These are phyloP conservation scores for Eleusine coracana DNA, from an alignment of 176 grass and related monocot genomes.

Conservation along the genomic window DNA sequence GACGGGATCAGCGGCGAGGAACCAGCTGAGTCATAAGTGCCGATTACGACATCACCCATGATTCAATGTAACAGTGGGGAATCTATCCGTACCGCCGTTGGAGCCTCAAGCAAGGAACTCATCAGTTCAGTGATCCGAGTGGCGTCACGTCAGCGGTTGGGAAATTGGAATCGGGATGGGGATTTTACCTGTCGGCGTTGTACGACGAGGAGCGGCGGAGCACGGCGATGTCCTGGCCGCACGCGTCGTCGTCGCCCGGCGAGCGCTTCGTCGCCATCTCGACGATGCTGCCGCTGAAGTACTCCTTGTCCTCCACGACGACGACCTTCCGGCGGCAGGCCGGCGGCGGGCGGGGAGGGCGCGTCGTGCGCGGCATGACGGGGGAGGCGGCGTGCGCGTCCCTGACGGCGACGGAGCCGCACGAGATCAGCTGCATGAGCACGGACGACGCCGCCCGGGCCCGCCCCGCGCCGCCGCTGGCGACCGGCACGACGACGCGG, in stretches of 20 bases:
- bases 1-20: background rate
- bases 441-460: slow-evolving; percentile 57
- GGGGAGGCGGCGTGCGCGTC: slow-evolving; percentile 37
- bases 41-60: slow-evolving; percentile 15
- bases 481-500: slow-evolving; percentile 25
- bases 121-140: background rate
- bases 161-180: no score
- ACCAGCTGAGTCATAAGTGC: slow-evolving; percentile 26
- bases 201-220: slow-evolving; percentile 76
- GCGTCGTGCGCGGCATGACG: slow-evolving; percentile 41
- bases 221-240: slow-evolving; percentile 28
- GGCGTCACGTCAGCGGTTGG: background rate
- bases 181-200: slow-evolving; percentile 72
- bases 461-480: slow-evolving; percentile 30
- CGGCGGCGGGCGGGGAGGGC: slow-evolving; percentile 35
- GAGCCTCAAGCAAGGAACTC: background rate
- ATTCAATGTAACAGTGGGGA: slow-evolving; percentile 38
- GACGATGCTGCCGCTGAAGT: slow-evolving; percentile 77
- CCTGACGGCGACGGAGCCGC: slow-evolving; percentile 69
- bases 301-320: slow-evolving; percentile 61
- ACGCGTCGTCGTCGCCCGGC: slow-evolving; percentile 25
- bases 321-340: slow-evolving; percentile 34
- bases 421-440: slow-evolving; percentile 91
- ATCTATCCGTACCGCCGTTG: background rate
- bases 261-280: slow-evolving; percentile 56